Evolutionary conservation across 73 alveolate species (phyloP), one percentile per base, ranked within the genome.

Genomic region (Paraurostyla sp.): DNA sequence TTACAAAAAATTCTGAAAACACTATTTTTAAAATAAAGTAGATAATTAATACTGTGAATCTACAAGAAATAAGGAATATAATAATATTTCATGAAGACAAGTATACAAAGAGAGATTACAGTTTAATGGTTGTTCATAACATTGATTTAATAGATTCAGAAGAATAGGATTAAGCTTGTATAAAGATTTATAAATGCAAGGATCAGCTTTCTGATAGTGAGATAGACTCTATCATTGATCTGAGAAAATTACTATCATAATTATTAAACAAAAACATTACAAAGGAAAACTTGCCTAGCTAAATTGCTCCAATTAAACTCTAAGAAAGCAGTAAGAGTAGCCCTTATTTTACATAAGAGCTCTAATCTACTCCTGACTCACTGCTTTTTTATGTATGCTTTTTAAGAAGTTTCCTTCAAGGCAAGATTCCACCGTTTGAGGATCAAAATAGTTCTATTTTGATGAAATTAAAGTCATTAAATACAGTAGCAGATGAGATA

Each of bases 191-290:
- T 25, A 49, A 73, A 25, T 6, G 51, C 32, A 73, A 56, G 20
- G 65, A 73, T 6, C 7, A 73, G 16, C 42, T 73, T 16, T 73
- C 86, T 13, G 86, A 73, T 46, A 73, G 86, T 48, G 86, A 73
- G 36, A 43, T 73, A 4, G 86, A 73, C 32, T 0, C 86, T 20
- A 73, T 73, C 3, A 73, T 73, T 11, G 86, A 73, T 48, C 0
- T 73, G 29, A 73, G 86, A 49, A 73, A 73, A 48, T 3, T 73
- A 15, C 86, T 73, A 9, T 2, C 86, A 43, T 30, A 48, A 13
- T 25, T 73, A 13, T 32, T 25, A 25, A 56, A 56, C 29, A 22
- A 25, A 11, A 0, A n/a, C 27, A 9, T 73, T 6, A 43, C 43
- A 13, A 73, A 73, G 25, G 86, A 73, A 25, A 73, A 73, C 46